Conservation (phyloP, 2,329 filamentous ascomycete genomes). For the Verruconis gallopava region DNA sequence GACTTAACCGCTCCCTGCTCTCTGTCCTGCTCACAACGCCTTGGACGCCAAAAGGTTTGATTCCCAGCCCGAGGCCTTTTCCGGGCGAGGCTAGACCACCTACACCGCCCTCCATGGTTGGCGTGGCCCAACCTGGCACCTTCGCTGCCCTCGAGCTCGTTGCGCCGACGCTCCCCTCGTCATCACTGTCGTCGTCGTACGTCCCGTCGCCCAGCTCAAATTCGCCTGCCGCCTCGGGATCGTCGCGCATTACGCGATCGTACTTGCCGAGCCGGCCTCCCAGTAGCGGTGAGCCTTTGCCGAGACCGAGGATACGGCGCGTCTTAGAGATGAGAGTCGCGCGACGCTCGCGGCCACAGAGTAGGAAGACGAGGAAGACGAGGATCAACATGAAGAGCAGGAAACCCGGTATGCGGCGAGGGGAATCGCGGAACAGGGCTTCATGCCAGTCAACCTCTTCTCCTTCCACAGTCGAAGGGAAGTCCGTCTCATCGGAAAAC, state of each 20-base stretch:
- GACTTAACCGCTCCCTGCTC: neutral
- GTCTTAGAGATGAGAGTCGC: slow-evolving; percentile 43
- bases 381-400: slow-evolving; percentile 67
- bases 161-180: slow-evolving; percentile 30
- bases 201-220: slow-evolving; percentile 66
- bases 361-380: slow-evolving; percentile 53
- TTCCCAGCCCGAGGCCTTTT: slow-evolving; percentile 1
- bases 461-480: slow-evolving; percentile 23
- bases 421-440: slow-evolving; percentile 48
- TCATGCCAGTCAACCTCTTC: slow-evolving; percentile 42
- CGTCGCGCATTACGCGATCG: slow-evolving; percentile 71
- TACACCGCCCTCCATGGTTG: slow-evolving; percentile 38
- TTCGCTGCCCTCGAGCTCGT: slow-evolving; percentile 31
- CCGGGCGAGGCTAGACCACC: too few relatives aligned
- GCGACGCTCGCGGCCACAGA: slow-evolving; percentile 68
- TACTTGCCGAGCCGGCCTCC: slow-evolving; percentile 33
- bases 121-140: slow-evolving; percentile 55
- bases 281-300: slow-evolving; percentile 24
- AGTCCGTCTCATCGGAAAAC: slow-evolving; percentile 23
- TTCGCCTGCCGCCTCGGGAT: slow-evolving; percentile 38
- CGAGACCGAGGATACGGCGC: slow-evolving; percentile 31
- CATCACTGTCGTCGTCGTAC: slow-evolving; percentile 49
- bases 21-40: slow-evolving; percentile 19
- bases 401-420: slow-evolving; percentile 59
- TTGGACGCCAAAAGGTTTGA: too few relatives aligned